Evolutionary conservation across 2,329 filamentous ascomycete genomes (phyloP).

Genomic region (Alternaria sp.): DNA sequence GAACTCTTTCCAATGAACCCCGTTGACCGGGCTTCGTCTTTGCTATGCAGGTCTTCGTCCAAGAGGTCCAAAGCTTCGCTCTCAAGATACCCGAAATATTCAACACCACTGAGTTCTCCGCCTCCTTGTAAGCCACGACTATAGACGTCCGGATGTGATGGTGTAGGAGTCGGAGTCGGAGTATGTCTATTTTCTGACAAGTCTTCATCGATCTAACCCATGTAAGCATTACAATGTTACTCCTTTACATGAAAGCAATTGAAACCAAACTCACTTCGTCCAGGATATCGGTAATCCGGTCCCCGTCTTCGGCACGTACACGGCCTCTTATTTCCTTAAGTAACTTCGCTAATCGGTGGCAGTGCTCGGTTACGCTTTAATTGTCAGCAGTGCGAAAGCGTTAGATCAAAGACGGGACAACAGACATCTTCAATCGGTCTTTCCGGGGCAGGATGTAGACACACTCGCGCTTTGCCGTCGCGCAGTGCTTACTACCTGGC

Average conservation of each 20-base stretch:
- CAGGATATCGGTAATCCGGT: slow-evolving; percentile 36
- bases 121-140: slow-evolving; percentile 25
- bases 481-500: slow-evolving; percentile 52
- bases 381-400: slow-evolving; percentile 20
- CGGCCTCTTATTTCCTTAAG: slow-evolving; percentile 29
- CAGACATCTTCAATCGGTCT: slow-evolving; percentile 51
- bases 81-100: slow-evolving; percentile 26
- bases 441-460: slow-evolving; percentile 52
- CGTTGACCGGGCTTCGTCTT: slow-evolving; percentile 38
- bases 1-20: slow-evolving; percentile 49
- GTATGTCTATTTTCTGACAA: slow-evolving; percentile 30
- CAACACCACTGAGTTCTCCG: slow-evolving; percentile 14
- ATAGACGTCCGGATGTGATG: slow-evolving; percentile 33
- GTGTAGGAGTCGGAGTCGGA: slow-evolving; percentile 18
- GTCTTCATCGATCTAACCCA: slow-evolving; percentile 40
- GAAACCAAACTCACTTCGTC: slow-evolving; percentile 27
- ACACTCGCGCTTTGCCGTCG: slow-evolving; percentile 45
- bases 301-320: slow-evolving; percentile 33
- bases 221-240: slow-evolving; percentile 17
- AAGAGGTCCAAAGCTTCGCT: slow-evolving; percentile 36
- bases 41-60: slow-evolving; percentile 41
- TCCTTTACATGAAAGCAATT: not conserved
- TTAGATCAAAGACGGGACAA: slow-evolving; percentile 12
- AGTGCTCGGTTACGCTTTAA: slow-evolving; percentile 41
- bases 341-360: slow-evolving; percentile 39